Base-by-base conservation (phyloP, 129 eudicot species). In the Tanacetum coccineum region DNA sequence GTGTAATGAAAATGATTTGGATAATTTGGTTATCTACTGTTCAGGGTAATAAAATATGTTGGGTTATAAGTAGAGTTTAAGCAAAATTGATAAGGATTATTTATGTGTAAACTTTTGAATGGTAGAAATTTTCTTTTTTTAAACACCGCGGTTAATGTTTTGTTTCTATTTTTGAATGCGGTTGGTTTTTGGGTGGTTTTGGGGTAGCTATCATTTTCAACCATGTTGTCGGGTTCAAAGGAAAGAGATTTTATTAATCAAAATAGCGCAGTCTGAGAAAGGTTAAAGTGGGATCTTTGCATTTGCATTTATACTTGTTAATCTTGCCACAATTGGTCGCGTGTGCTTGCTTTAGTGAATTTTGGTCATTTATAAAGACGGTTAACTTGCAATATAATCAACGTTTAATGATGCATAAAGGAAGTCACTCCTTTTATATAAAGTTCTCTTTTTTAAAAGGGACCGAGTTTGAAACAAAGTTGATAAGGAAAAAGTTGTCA, bases 361-460 rank as follows among this genome's bases (percentile, higher is more conserved):
- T 54, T 4, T 50, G 9, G n/a, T n/a, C 8, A n/a, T 13, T 4
- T 52, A 2, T 52, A 32, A 6, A 11, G 32, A 60, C 59, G 74
- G 55, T 70, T 44, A 48, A 44, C 59, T 45, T 60, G 46, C 36
- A 40, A 61, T 36, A 36, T 3, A 19, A 52, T 11, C 50, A 17
- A 13, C 11, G 59, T 51, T 21, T 72, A 21, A 36, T 20, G 62
- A 51, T 61, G 50, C 13, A 51, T 19, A 48, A 60, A 50, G 63
- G 54, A 72, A 62, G 13, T 12, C 22, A 1, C 49, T 32, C 59
- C 36, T 71, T 46, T 59, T 62, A 2, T 48, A 10, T 28, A 4
- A 48, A 49, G 62, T 72, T 72, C 6, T 72, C 45, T n/a, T 71
- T 36, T 30, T 18, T 71, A 4, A 36, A n/a, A 48, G 68, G 20